These are phyloP conservation scores for Alternaria sp. DNA, from an alignment of 2,329 filamentous ascomycete species.

Conservation along the genomic window DNA sequence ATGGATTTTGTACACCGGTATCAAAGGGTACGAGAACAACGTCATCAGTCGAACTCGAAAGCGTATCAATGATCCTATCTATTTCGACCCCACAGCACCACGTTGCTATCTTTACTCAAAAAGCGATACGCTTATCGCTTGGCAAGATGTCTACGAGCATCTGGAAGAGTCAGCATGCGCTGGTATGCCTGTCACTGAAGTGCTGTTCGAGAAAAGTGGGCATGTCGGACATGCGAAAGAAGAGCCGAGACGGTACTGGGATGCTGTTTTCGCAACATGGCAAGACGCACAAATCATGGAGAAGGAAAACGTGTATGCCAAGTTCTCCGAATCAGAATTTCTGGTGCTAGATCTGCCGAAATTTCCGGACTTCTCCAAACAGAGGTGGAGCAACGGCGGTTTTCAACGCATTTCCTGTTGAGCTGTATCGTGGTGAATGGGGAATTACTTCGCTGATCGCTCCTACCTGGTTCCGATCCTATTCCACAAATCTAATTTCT, in stretches of 20 bases:
- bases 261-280: constrained; percentile 32
- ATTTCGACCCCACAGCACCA: constrained; percentile 39
- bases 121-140: constrained; percentile 62
- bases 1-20: constrained; percentile 23
- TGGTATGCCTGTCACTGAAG: constrained; percentile 57
- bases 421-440: background rate
- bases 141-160: constrained; percentile 61
- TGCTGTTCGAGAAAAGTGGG: constrained; percentile 61
- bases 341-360: background rate
- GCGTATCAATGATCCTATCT: constrained; percentile 18
- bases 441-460: background rate
- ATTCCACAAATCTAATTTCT: background rate
- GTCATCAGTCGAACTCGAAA: constrained; percentile 23
- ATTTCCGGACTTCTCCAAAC: background rate
- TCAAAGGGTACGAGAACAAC: constrained; percentile 32
- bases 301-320: background rate
- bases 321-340: background rate
- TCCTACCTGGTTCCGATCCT: background rate
- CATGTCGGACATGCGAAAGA: constrained; percentile 67
- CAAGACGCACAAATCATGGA: background rate
- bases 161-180: constrained; percentile 52
- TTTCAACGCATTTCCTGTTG: background rate
- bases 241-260: constrained; percentile 65
- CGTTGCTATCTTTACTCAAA: constrained; percentile 64
- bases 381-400: background rate